phyloP scores from a whole-genome alignment of 2,329 filamentous ascomycete genomes.

The Tolypocladium paradoxum region DNA sequence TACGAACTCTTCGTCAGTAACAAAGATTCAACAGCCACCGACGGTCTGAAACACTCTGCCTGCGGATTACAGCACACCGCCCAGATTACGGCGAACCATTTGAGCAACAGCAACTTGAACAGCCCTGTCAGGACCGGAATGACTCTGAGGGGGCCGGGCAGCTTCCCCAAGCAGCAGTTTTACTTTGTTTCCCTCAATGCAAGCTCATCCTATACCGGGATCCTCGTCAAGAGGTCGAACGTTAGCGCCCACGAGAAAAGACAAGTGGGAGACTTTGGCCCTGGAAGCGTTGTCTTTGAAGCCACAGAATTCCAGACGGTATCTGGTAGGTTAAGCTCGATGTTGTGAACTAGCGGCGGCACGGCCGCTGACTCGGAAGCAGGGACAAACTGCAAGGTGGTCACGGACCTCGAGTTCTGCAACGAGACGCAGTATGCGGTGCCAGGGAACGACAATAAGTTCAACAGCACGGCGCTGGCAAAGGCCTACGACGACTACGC shows the following conservation, averaged over 20 bases:
- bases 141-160: constrained; percentile 55
- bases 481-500: constrained; percentile 72
- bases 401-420: constrained; percentile 85
- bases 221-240: constrained; percentile 53
- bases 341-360: not conserved
- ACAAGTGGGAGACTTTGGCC: constrained; percentile 30
- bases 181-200: constrained; percentile 66
- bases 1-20: constrained; percentile 73
- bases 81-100: constrained; percentile 43
- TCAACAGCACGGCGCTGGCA: constrained; percentile 51
- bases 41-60: constrained; percentile 67
- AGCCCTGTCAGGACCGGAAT: constrained; percentile 49
- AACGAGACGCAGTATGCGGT: constrained; percentile 83
- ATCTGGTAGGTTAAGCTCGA: constrained; percentile 43
- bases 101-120: constrained; percentile 35
- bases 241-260: constrained; percentile 33
- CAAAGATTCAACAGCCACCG: constrained; percentile 44
- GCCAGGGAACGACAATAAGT: constrained; percentile 61
- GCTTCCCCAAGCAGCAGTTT: constrained; percentile 76
- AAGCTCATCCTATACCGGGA: constrained; percentile 60
- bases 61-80: constrained; percentile 66
- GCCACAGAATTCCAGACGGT: constrained; percentile 69
- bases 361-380: constrained; percentile 5
- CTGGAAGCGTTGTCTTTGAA: constrained; percentile 67
- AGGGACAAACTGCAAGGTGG: constrained; percentile 74